Percentiles rank a stretch among this genome's conserved stretches.
phyloP scores from a whole-genome alignment of 2,329 filamentous ascomycete genomes.

The Lachnellula arida region DNA sequence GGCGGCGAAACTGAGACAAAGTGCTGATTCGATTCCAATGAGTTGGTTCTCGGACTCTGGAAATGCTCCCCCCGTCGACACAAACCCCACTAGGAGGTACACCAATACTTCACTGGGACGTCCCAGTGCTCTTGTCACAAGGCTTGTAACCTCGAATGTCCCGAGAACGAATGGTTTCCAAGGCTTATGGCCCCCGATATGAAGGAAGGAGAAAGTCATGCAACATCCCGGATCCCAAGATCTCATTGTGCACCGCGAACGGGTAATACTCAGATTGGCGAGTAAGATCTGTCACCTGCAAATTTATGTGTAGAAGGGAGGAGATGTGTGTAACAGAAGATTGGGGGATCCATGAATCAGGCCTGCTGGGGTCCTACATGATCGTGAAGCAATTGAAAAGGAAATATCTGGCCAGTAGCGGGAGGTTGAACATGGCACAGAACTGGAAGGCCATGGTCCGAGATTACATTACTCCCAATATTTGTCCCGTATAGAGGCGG shows the following conservation, averaged over 20 bases:
- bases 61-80: not conserved
- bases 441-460: not conserved
- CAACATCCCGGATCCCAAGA: constrained; percentile 19
- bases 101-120: not conserved
- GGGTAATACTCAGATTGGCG: constrained; percentile 22
- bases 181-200: not conserved
- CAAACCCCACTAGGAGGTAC: not conserved
- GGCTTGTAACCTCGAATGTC: not conserved
- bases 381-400: not conserved
- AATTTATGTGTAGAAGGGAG: not conserved
- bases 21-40: constrained; percentile 1
- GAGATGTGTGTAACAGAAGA: not conserved
- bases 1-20: constrained; percentile 1
- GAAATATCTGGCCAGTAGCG: not conserved
- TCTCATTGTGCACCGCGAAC: constrained; percentile 14
- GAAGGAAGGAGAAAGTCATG: constrained; percentile 7
- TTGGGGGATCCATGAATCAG: not conserved
- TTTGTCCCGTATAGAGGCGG: too few relatives aligned
- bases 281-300: constrained; percentile 14
- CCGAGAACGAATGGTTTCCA: not conserved
- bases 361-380: not conserved
- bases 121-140: not conserved
- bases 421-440: not conserved
- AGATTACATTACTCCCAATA: not conserved
- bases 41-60: not conserved